phyloP scores from a whole-genome alignment of 2,329 filamentous ascomycete genomes.

The Cadophora gregata region DNA sequence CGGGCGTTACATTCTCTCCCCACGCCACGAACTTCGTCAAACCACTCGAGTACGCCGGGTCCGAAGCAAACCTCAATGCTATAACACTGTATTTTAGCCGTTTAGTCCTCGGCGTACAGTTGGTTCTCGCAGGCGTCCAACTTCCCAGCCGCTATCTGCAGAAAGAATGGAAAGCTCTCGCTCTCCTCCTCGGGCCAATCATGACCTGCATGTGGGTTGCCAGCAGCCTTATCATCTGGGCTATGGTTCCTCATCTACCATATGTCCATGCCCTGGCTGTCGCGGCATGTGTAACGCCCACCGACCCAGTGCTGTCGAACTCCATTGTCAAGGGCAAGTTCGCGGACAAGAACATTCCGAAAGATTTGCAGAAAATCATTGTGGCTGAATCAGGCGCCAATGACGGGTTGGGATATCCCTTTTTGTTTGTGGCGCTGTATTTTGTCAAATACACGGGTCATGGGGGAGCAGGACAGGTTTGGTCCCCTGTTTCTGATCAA shows the following conservation, averaged over 20 bases:
- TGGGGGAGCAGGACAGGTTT: constrained; percentile 54
- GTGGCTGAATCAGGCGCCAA: constrained; percentile 85
- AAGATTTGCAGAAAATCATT: constrained; percentile 79
- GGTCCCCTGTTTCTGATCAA: neutral
- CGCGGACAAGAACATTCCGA: constrained; percentile 87
- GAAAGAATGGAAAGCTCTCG: constrained; percentile 78
- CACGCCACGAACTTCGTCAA: constrained; percentile 77
- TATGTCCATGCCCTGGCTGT: constrained; percentile 82
- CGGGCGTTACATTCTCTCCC: constrained; percentile 80
- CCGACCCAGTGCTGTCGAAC: constrained; percentile 86
- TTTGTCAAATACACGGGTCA: constrained; percentile 76
- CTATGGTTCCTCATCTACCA: constrained; percentile 70
- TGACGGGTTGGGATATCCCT: constrained; percentile 85
- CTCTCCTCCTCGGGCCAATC: constrained; percentile 78
- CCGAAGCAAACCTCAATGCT: constrained; percentile 63
- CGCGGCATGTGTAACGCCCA: constrained; percentile 88
- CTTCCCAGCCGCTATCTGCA: constrained; percentile 82
- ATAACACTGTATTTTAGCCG: constrained; percentile 86
- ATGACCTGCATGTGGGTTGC: constrained; percentile 88
- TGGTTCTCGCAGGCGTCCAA: constrained; percentile 87
- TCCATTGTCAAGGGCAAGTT: constrained; percentile 94
- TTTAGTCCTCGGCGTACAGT: constrained; percentile 86
- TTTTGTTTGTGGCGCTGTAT: constrained; percentile 84
- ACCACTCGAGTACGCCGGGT: constrained; percentile 75
- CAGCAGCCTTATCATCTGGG: constrained; percentile 82